Base-by-base conservation (phyloP, 495 filamentous ascomycete species). In the Lasiosphaeris hirsuta region DNA sequence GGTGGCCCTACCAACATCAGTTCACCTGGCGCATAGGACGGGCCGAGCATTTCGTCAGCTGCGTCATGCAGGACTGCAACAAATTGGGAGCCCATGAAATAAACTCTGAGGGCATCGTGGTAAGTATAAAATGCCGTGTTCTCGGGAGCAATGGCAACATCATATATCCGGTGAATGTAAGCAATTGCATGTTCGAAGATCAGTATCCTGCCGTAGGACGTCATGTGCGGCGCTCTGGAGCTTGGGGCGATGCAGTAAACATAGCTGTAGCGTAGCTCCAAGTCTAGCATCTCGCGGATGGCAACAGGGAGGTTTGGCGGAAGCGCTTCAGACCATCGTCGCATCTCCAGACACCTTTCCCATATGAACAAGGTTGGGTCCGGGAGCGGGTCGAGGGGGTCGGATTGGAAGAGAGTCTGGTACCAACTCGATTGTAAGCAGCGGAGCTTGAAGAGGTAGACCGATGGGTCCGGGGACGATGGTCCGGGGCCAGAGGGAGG, bases 251-350 rank as follows among this genome's bases (percentile, higher is more conserved):
- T 75, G 54, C 90, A 85, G 69, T 94, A 88, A 44, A 95, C 84
- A 57, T 86, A 91, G 60, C 87, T 90, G 70, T 94, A 97, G 10
- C 91, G 78, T 53, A 90, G 70, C 70, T 97, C 92, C 13, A 94
- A 79, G 50, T 89, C 83, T 57, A 95, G 88, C 56, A 90, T 81
- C 37, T 86, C 80, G 11, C 82, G 79, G 59, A 89, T 82, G 56
- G 77, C 78, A 3, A 74, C 67, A 10, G 84, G 79, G 6, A 86
- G 76, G 17, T 78, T 73, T 37, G 74, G 72, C 0, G 88, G 87
- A 4, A 89, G 74, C 33, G 75, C 67, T 39, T 86, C 80, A 33
- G 77, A 78, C 88, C 89, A 92, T 55, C 84, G 73, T 10, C 81
- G 80, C 64, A 89, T 84, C 46, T 83, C 78, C 46, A 79, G 75